Conservation (phyloP, 1,284 basidiomycete genomes). For the Papiliotrema nemorosa region DNA sequence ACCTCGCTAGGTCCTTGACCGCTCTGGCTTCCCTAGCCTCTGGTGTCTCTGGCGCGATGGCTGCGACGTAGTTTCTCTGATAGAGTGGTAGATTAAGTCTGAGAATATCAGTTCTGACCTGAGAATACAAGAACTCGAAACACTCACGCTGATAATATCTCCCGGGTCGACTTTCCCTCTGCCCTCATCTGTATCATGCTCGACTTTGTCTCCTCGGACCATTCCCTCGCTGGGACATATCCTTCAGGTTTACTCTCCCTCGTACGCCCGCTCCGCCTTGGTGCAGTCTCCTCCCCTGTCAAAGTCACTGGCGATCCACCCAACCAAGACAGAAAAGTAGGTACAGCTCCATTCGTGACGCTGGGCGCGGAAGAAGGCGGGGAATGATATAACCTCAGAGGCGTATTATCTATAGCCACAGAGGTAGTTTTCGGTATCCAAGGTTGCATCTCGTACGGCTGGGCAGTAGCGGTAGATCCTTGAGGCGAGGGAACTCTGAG, state of each 20-base stretch:
- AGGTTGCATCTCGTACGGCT: not conserved
- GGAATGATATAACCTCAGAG: slow-evolving; percentile 19
- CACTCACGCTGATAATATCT: slow-evolving; percentile 1
- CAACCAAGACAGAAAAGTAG: slow-evolving; percentile 28
- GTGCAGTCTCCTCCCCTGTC: slow-evolving; percentile 19
- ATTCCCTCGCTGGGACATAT: not conserved
- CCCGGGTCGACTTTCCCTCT: not conserved
- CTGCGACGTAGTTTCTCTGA: not conserved
- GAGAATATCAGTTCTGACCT: not conserved
- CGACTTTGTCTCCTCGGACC: not conserved
- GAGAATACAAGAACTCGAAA: slow-evolving; percentile 6
- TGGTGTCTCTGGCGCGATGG: not conserved
- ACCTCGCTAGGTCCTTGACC: not conserved
- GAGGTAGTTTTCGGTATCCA: not conserved
- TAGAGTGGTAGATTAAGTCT: not conserved
- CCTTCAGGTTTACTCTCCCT: not conserved
- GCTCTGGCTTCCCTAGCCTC: not conserved
- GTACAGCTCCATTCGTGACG: slow-evolving; percentile 26
- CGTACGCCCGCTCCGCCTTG: slow-evolving; percentile 15
- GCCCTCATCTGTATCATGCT: not conserved
- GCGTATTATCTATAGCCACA: not conserved
- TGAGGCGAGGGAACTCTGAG: not conserved
- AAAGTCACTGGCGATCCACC: slow-evolving; percentile 15
- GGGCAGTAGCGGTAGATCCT: not conserved
- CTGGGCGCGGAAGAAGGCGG: slow-evolving; percentile 32